Percentiles rank a stretch among this genome's conserved stretches.
These are phyloP conservation scores for Artomyces pyxidatus DNA, from an alignment of 768 basidiomycete species.

Conservation along the genomic window DNA sequence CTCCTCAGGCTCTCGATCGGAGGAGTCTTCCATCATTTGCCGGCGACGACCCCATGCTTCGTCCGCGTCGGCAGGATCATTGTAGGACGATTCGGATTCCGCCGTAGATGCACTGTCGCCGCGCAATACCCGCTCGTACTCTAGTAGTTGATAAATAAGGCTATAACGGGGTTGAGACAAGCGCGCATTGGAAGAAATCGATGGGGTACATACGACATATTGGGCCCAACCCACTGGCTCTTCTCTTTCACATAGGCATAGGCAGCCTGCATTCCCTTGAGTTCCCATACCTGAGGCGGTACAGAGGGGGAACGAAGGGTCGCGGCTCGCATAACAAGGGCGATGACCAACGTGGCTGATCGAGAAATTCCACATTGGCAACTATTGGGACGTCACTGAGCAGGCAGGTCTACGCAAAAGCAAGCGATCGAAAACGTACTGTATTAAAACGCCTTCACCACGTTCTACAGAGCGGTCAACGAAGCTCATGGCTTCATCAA, in stretches of 20 bases:
- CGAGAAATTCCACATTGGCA: constrained; percentile 93
- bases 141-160: constrained; percentile 88
- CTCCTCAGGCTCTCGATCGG: constrained; percentile 40
- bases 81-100: constrained; percentile 46
- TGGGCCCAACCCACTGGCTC: constrained; percentile 82
- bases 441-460: constrained; percentile 75
- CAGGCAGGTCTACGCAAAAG: neutral
- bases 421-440: constrained; percentile 43
- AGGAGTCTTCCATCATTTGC: constrained; percentile 46
- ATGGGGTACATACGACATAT: constrained; percentile 74
- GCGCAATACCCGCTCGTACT: constrained; percentile 73
- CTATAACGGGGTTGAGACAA: constrained; percentile 31
- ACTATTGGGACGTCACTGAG: constrained; percentile 30
- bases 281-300: constrained; percentile 66
- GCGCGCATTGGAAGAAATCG: constrained; percentile 4
- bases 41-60: constrained; percentile 78
- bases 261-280: constrained; percentile 85
- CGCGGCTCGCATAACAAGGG: constrained; percentile 90
- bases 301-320: constrained; percentile 56
- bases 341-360: constrained; percentile 84
- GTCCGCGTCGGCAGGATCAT: constrained; percentile 48
- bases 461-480: constrained; percentile 69
- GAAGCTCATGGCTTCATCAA: constrained; percentile 74
- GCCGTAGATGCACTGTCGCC: constrained; percentile 38
- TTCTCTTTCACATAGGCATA: constrained; percentile 87